Evolutionary conservation across 306 rosid species (phyloP).

Genomic region (Vicia villosa): DNA sequence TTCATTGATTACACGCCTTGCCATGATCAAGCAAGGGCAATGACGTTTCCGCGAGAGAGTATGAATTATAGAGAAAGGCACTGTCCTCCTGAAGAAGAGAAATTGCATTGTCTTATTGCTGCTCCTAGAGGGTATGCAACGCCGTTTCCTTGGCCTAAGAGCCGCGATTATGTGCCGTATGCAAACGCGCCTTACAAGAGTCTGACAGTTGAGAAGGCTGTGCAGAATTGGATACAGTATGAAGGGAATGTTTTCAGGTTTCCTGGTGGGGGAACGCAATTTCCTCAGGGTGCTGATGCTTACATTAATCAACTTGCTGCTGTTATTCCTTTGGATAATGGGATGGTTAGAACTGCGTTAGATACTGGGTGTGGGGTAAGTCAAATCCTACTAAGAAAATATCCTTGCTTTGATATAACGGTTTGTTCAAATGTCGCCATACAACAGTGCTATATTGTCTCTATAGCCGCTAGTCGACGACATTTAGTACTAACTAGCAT

Average conservation of each 20-base stretch:
- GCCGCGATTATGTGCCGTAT: slow-evolving; percentile 80
- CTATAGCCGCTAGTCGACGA: too few species aligned
- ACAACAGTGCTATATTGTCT: too few species aligned
- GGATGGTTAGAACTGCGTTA: slow-evolving; percentile 72
- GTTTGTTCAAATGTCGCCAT: too few species aligned
- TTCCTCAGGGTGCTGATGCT: slow-evolving; percentile 85
- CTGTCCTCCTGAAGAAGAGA: slow-evolving; percentile 72
- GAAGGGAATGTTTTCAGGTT: slow-evolving; percentile 86
- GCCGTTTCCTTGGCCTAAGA: slow-evolving; percentile 81
- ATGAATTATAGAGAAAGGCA: slow-evolving; percentile 85
- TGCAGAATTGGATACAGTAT: slow-evolving; percentile 85
- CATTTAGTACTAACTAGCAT: not conserved
- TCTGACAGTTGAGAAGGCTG: slow-evolving; percentile 85
- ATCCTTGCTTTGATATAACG: slow-evolving; percentile 7
- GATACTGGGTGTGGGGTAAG: slow-evolving; percentile 93
- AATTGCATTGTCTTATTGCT: slow-evolving; percentile 72
- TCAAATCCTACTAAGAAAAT: slow-evolving; percentile 11
- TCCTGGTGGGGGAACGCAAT: slow-evolving; percentile 89
- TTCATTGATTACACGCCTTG: slow-evolving; percentile 80
- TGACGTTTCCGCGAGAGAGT: slow-evolving; percentile 68
- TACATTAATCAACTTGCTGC: slow-evolving; percentile 74
- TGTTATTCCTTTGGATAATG: slow-evolving; percentile 71
- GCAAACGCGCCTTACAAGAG: slow-evolving; percentile 83
- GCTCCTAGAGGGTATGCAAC: slow-evolving; percentile 78
- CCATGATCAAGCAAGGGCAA: slow-evolving; percentile 73